phyloP scores from a whole-genome alignment of 768 basidiomycete species.

The Clitopilus hobsonii region DNA sequence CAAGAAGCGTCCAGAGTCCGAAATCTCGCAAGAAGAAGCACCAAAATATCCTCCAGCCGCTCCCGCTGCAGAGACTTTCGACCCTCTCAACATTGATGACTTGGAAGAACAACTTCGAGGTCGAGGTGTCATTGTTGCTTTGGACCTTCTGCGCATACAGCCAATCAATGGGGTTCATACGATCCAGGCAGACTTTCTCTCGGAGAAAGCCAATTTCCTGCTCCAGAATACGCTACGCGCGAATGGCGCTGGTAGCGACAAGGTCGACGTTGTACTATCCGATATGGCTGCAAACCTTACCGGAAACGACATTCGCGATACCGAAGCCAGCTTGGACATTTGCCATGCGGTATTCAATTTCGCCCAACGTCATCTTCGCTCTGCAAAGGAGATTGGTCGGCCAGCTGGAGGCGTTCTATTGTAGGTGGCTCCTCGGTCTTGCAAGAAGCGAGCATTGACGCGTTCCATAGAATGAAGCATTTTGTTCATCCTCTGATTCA shows the following conservation, averaged over 20 bases:
- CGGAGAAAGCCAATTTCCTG: constrained; percentile 38
- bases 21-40: constrained; percentile 3
- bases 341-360: constrained; percentile 73
- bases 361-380: constrained; percentile 46
- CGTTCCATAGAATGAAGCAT: constrained; percentile 66
- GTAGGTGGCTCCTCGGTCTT: constrained; percentile 29
- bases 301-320: constrained; percentile 66
- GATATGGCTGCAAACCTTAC: constrained; percentile 89
- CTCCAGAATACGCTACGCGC: constrained; percentile 33
- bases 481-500: constrained; percentile 72
- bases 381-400: constrained; percentile 37
- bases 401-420: constrained; percentile 49
- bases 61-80: constrained; percentile 16
- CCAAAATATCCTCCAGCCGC: too few species aligned
- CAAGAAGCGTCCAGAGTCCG: neutral
- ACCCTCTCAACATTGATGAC: constrained; percentile 41
- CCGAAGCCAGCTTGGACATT: constrained; percentile 65
- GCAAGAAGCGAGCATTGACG: constrained; percentile 6
- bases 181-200: constrained; percentile 77
- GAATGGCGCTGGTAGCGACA: constrained; percentile 25
- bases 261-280: constrained; percentile 78
- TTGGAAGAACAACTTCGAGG: constrained; percentile 3
- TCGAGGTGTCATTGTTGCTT: constrained; percentile 52
- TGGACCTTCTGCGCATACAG: constrained; percentile 73
- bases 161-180: constrained; percentile 71